phyloP scores from a whole-genome alignment of 495 filamentous ascomycete species.

The Penicillium soppii region DNA sequence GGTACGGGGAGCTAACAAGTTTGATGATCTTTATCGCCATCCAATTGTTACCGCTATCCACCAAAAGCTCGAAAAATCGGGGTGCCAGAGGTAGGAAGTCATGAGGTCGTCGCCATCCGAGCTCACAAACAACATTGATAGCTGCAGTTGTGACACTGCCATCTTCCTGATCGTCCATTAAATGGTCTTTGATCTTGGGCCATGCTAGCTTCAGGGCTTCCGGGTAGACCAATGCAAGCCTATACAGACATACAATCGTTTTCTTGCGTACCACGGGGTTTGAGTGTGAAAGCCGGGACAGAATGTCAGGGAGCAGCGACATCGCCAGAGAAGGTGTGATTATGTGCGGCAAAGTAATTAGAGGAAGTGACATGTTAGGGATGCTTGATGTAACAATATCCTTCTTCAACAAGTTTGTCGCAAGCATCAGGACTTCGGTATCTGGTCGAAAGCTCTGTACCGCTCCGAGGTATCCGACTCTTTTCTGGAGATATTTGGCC shows the following conservation, averaged over 20 bases:
- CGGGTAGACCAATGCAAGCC: slow-evolving; percentile 89
- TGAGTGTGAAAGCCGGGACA: slow-evolving; percentile 83
- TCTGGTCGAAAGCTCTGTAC: slow-evolving; percentile 94
- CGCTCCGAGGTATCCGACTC: slow-evolving; percentile 93
- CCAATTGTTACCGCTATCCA: slow-evolving; percentile 97
- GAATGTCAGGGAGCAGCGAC: slow-evolving; percentile 79
- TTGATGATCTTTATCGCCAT: slow-evolving; percentile 99
- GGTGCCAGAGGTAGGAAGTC: slow-evolving; percentile 94
- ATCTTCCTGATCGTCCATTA: slow-evolving; percentile 89
- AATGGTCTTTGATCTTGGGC: slow-evolving; percentile 92
- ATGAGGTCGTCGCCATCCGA: slow-evolving; percentile 88
- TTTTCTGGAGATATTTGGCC: slow-evolving; percentile 87
- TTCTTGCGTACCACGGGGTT: slow-evolving; percentile 86
- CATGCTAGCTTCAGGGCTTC: slow-evolving; percentile 89
- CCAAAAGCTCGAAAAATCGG: slow-evolving; percentile 84
- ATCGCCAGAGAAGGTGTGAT: slow-evolving; percentile 88
- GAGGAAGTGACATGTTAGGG: slow-evolving; percentile 76
- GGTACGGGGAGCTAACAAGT: slow-evolving; percentile 55
- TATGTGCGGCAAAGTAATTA: slow-evolving; percentile 85
- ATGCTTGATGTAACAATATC: slow-evolving; percentile 76
- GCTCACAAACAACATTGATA: slow-evolving; percentile 93
- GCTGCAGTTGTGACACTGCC: slow-evolving; percentile 92
- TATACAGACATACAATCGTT: slow-evolving; percentile 88
- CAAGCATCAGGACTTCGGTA: slow-evolving; percentile 96
- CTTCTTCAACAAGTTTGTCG: slow-evolving; percentile 96